phyloP scores from a whole-genome alignment of 2,329 filamentous ascomycete species.

The Fusarium pseudocircinatum region DNA sequence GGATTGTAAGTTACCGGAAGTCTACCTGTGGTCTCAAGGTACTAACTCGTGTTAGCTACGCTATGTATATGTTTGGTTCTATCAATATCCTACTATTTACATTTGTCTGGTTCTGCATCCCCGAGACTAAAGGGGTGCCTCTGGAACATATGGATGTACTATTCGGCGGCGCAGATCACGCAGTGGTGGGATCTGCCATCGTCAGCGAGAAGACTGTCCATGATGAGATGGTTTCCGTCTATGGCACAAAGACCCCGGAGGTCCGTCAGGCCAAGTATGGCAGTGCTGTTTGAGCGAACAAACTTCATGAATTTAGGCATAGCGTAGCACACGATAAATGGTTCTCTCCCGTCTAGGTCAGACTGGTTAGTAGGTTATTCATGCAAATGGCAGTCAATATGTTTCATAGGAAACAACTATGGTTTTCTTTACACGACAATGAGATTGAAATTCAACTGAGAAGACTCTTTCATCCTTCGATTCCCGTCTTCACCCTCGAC shows the following conservation, averaged over 20 bases:
- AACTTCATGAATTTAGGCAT: neutral
- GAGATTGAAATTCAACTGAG: neutral
- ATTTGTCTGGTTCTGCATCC: conserved; percentile 6
- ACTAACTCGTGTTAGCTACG: neutral
- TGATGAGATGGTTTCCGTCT: neutral
- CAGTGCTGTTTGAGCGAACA: neutral
- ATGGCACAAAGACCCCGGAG: neutral
- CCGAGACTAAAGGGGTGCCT: neutral
- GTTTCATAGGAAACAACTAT: too few relatives aligned
- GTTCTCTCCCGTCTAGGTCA: neutral
- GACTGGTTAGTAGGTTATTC: neutral
- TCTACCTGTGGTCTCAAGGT: neutral
- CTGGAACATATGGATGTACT: conserved; percentile 3
- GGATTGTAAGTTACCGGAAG: neutral
- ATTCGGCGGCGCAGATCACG: neutral
- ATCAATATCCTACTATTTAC: neutral
- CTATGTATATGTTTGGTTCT: conserved; percentile 7
- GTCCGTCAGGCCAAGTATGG: neutral
- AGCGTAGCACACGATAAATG: neutral
- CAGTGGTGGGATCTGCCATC: neutral
- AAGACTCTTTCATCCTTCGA: neutral
- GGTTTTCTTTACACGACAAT: too few relatives aligned
- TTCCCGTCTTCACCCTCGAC: rapidly evolving
- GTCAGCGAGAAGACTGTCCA: neutral
- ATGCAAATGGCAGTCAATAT: too few relatives aligned